Conservation (phyloP, 2,329 filamentous ascomycete genomes). For the Ophiostoma ips region DNA sequence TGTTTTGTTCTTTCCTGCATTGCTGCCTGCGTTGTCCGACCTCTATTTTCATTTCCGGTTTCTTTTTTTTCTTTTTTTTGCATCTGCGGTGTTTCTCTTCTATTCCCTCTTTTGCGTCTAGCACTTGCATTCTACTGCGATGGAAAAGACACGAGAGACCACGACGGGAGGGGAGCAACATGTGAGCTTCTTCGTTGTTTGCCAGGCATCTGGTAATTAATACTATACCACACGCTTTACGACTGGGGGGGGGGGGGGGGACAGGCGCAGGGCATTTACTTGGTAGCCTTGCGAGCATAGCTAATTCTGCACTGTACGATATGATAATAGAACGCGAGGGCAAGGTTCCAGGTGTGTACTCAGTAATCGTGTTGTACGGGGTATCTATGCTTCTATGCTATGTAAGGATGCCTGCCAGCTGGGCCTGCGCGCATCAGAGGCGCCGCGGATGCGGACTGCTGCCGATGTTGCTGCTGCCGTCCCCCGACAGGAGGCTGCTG, state of each 20-base stretch:
- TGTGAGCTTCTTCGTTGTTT: too few species aligned
- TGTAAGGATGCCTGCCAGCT: background rate
- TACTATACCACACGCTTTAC: too few species aligned
- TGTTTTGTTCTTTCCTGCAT: background rate
- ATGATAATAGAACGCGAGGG: background rate
- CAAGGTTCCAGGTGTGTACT: background rate
- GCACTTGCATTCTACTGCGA: background rate
- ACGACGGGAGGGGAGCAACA: too few species aligned
- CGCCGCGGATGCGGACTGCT: conserved; percentile 38
- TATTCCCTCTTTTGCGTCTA: background rate
- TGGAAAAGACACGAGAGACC: too few species aligned
- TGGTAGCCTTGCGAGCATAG: background rate
- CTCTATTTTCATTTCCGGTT: background rate
- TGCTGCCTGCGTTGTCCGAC: background rate
- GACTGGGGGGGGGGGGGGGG: background rate
- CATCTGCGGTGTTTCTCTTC: background rate
- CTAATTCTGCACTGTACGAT: background rate
- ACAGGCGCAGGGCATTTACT: background rate
- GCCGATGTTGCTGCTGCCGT: conserved; percentile 43
- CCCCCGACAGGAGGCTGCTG: conserved; percentile 39
- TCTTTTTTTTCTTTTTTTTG: background rate
- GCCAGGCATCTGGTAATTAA: too few species aligned
- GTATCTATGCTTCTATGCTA: background rate
- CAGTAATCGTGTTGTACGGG: background rate
- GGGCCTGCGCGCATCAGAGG: too few species aligned